Evolutionary conservation across 2,329 filamentous ascomycete genomes (phyloP), one percentile per base, ranked within the genome.

Genomic region (Elsinoe australis): DNA sequence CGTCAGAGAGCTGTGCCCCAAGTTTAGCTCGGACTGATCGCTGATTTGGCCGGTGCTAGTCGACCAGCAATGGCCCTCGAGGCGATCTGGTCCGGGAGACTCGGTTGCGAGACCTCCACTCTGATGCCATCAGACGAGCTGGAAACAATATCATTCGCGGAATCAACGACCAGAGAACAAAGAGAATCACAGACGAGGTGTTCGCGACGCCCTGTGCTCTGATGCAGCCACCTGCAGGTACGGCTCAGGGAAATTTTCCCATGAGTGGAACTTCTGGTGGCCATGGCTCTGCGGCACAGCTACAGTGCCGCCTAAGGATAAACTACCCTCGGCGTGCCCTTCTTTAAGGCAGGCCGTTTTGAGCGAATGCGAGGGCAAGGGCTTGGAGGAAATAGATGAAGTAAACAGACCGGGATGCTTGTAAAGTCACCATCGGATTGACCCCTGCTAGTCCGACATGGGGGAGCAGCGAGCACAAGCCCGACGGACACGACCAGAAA

Each of bases 131-230:
- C 24, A 5, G 18, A 42, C 10, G 38, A 18, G 12, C 24, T 24
- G 29, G 8, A 15, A 14, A 18, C 18, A 22, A 28, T 42, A 18
- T n/a, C 12, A 12, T 24, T 24, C 28, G 39, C 39, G 26, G 28
- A 44, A 31, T 15, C 14, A 32, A 24, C 24, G 39, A 15, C 24
- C 8, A 42, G 24, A 14, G 10, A 26, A 31, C 14, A 14, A 42
- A 28, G 39, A 31, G 39, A 17, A 44, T 44, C 39, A 44, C 39
- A 44, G 39, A 44, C 39, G 39, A 44, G 14, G 22, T 44, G 39
- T 44, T 44, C 39, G 39, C 39, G 36, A 26, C 36, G 36, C 10
- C 36, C 36, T 22, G 21, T 29, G 39, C 39, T 31, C n/a, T 15
- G 21, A 19, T 44, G 39, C 39, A 44, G 39, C 39, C 39, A 32